Percentiles rank a stretch among this genome's conserved stretches.
These are phyloP conservation scores for Daldinia caldariorum DNA, from an alignment of 495 filamentous ascomycete genomes.

Conservation along the genomic window DNA sequence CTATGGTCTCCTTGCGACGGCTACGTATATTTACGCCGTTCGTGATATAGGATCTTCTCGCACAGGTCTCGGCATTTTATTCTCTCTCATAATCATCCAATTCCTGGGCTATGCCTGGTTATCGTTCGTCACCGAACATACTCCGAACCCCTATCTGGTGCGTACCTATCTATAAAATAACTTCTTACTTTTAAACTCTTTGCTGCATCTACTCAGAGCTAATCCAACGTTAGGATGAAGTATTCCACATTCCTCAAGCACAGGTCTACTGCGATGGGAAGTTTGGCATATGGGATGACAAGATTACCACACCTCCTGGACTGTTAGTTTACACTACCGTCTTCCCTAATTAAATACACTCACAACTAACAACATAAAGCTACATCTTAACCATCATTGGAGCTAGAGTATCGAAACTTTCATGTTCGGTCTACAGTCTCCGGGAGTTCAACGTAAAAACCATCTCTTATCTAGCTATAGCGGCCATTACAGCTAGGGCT, in stretches of 20 bases:
- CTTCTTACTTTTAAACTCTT: background rate
- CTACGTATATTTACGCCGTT: conserved; percentile 21
- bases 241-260: conserved; percentile 94
- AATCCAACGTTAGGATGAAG: conserved; percentile 74
- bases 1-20: conserved; percentile 25
- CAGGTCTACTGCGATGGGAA: conserved; percentile 82
- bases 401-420: conserved; percentile 42
- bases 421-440: conserved; percentile 60
- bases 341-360: background rate
- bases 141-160: conserved; percentile 86
- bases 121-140: conserved; percentile 55
- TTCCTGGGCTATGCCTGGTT: conserved; percentile 46
- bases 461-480: conserved; percentile 43
- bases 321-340: conserved; percentile 64
- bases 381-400: conserved; percentile 65
- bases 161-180: conserved; percentile 24
- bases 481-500: conserved; percentile 26
- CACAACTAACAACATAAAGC: conserved; percentile 42
- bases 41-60: conserved; percentile 5
- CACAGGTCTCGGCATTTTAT: conserved; percentile 6
- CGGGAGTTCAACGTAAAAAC: conserved; percentile 63
- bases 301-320: conserved; percentile 95
- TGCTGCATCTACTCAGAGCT: conserved; percentile 23
- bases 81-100: conserved; percentile 8
- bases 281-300: conserved; percentile 88